Percentiles rank a stretch among this genome's conserved stretches.
phyloP scores from a whole-genome alignment of 169 alveolate genomes.

The Plasmodium berghei region DNA sequence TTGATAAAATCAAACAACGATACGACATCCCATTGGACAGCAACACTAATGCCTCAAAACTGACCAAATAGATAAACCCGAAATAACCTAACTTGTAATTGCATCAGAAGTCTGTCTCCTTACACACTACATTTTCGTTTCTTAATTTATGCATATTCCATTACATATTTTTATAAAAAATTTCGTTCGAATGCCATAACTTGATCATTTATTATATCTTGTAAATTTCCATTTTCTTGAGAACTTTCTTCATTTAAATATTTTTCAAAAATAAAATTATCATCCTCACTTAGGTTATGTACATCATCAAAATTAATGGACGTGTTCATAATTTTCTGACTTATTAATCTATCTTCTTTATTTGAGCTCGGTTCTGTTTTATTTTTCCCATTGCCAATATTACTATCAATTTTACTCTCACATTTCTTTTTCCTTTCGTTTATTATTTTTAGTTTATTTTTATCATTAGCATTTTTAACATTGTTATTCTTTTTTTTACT shows the following conservation, averaged over 20 bases:
- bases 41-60: no score
- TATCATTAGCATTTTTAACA: background rate
- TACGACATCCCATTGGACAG: no score
- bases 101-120: no score
- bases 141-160: no score
- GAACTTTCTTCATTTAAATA: constrained; percentile 35
- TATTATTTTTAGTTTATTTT: background rate
- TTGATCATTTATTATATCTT: constrained; percentile 54
- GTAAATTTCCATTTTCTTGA: constrained; percentile 25
- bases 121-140: no score
- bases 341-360: constrained; percentile 29
- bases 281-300: constrained; percentile 64
- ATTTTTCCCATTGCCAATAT: background rate
- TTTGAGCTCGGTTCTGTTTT: constrained; percentile 4
- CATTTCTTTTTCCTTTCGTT: background rate
- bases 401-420: background rate
- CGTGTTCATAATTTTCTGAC: constrained; percentile 60
- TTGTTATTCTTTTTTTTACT: background rate
- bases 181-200: constrained; percentile 44
- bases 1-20: background rate
- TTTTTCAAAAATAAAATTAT: constrained; percentile 48
- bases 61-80: no score
- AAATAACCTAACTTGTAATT: no score
- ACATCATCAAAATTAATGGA: constrained; percentile 68
- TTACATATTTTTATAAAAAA: constrained; percentile 22